Conservation (phyloP, 2,329 filamentous ascomycete genomes). For the Podosphaera leucotricha region DNA sequence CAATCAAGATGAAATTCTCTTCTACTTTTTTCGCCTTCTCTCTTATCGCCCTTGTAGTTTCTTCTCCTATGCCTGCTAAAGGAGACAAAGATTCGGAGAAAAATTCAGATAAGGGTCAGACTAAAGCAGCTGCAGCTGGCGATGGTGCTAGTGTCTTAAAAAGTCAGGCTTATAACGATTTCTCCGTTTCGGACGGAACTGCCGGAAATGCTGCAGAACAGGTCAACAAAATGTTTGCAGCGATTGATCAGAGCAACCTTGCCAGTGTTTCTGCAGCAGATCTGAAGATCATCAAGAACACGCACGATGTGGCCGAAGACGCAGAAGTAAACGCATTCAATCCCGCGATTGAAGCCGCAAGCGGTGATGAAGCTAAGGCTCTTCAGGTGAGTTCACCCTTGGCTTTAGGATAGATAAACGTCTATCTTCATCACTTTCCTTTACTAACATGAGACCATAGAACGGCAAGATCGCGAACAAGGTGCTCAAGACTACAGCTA, state of each 20-base stretch:
- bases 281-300: conserved; percentile 24
- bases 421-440: not conserved
- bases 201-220: conserved; percentile 24
- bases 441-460: conserved; percentile 8
- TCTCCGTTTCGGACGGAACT: conserved; percentile 24
- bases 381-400: conserved; percentile 18
- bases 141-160: conserved; percentile 15
- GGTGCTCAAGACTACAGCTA: conserved; percentile 31
- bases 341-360: conserved; percentile 25
- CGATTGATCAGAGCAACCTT: conserved; percentile 21
- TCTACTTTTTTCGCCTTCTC: too few species aligned
- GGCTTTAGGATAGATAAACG: conserved; percentile 1
- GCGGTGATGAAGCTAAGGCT: conserved; percentile 22
- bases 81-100: too few species aligned
- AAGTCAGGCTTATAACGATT: conserved; percentile 19
- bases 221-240: conserved; percentile 19
- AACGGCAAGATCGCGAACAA: conserved; percentile 36
- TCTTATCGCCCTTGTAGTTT: too few species aligned
- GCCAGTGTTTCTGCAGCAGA: conserved; percentile 23
- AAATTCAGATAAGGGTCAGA: too few species aligned
- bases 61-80: too few species aligned
- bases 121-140: conserved; percentile 2
- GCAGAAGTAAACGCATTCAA: conserved; percentile 31
- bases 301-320: conserved; percentile 28
- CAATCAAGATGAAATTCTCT: too few species aligned